A percentile compares a stretch with the other conserved stretches of the same genome.
Conservation (phyloP, 1,284 basidiomycete genomes). For the Rhodotorula mucilaginosa region DNA sequence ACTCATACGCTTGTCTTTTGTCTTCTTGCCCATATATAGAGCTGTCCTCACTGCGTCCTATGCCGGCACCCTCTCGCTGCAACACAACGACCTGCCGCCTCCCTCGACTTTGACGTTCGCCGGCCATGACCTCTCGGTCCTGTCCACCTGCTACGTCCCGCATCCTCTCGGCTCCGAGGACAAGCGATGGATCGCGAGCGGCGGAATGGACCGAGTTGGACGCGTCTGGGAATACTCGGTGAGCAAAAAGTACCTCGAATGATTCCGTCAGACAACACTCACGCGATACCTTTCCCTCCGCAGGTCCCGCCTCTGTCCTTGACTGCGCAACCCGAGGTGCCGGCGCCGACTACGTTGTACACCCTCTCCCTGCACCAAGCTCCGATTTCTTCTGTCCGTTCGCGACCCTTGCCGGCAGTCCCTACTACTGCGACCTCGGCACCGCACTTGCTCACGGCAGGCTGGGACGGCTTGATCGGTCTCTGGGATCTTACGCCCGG, state of each 20-base stretch:
- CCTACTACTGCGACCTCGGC: conserved; percentile 3
- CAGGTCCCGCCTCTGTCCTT: conserved; percentile 56
- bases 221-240: conserved; percentile 45
- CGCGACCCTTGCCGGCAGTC: conserved; percentile 39
- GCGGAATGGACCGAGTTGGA: conserved; percentile 73
- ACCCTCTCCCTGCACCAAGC: conserved; percentile 69
- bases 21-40: conserved; percentile 22
- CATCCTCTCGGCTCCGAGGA: conserved; percentile 46
- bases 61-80: conserved; percentile 47
- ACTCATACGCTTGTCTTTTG: conserved; percentile 4
- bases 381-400: conserved; percentile 64
- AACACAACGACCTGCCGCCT: conserved; percentile 38
- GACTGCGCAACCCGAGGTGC: conserved; percentile 48
- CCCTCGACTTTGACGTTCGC: conserved; percentile 50
- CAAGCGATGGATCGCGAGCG: conserved; percentile 63
- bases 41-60: conserved; percentile 49
- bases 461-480: conserved; percentile 77
- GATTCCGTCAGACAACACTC: no score
- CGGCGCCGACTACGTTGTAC: conserved; percentile 52
- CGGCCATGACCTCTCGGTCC: conserved; percentile 67
- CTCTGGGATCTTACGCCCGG: conserved; percentile 58
- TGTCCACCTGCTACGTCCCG: conserved; percentile 65
- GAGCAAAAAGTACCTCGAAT: background rate
- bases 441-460: conserved; percentile 65
- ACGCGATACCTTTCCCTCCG: conserved; percentile 52